Percentiles rank a stretch among this genome's conserved stretches.
phyloP scores from a whole-genome alignment of 2,329 filamentous ascomycete genomes.

The Dothiorella sarmentorum region DNA sequence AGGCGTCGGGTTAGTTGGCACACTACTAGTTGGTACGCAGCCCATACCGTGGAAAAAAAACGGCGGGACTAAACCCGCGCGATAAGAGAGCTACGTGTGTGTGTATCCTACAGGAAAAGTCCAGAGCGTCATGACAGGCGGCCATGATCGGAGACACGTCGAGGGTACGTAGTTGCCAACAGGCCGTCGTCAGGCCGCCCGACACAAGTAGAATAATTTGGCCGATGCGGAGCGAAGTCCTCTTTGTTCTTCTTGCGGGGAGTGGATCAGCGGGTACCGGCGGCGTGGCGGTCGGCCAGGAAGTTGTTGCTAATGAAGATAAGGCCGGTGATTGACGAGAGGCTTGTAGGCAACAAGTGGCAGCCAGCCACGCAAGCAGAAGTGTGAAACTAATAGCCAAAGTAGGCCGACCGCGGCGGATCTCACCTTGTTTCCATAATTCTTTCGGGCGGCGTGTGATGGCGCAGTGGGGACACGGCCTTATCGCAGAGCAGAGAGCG shows the following conservation, averaged over 20 bases:
- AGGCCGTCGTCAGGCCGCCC: not conserved
- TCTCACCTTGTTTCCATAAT: not conserved
- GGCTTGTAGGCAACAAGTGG: not conserved
- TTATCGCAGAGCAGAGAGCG: not conserved
- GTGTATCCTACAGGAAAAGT: not conserved
- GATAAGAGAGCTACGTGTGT: not conserved
- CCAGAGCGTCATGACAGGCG: not conserved
- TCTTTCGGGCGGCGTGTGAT: not conserved
- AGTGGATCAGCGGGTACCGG: not conserved
- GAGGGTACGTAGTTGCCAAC: not conserved
- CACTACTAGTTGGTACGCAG: too few species aligned
- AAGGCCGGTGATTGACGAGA: not conserved
- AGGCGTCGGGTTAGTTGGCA: too few species aligned
- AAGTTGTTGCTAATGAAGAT: conserved; percentile 11
- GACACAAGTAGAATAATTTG: not conserved
- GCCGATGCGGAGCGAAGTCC: conserved; percentile 1
- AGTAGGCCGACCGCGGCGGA: not conserved
- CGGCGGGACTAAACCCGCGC: not conserved
- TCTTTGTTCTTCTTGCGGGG: not conserved
- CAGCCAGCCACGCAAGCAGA: conserved; percentile 2
- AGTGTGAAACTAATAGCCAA: not conserved
- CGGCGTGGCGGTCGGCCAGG: not conserved
- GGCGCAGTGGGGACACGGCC: not conserved
- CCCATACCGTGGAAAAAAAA: too few species aligned
- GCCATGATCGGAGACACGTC: not conserved